Evolutionary conservation across 768 basidiomycete species (phyloP), one percentile per base, ranked within the genome.

Genomic region (Tremella mesenterica): DNA sequence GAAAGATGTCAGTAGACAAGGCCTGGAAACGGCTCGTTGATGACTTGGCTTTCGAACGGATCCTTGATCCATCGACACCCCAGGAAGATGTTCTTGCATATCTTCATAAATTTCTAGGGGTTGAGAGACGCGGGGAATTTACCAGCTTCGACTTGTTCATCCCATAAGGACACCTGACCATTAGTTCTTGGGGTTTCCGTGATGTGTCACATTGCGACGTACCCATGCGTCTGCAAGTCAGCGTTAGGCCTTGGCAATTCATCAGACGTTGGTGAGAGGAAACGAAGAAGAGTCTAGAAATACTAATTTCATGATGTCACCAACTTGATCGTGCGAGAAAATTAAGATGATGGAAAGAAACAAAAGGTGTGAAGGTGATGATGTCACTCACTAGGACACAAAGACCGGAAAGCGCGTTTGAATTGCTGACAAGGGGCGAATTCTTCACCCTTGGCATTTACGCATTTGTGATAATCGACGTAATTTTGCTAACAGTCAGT

Each of bases 351-450:
- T 41, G 23, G 38, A 4, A 16, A 8, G 14, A 14, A 4, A 41
- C 4, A 14, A 5, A 23, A 5, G 4, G 38, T 23, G 38, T 18
- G 38, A 16, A 14, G 14, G 14, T n/a, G 6, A 16, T 41, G 38
- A 41, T n/a, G 23, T 41, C 38, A 84, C 90, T 74, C 66, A 96
- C 95, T 96, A 59, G 95, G 95, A 77, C 95, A 99, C 55, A 97
- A 82, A 36, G 92, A 90, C 79, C 89, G 81, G 80, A 90, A 99
- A 26, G 88, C 88, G 74, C 83, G 82, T 78, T 86, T 87, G 83
- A 99, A 99, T 75, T 95, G 92, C 78, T 90, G 90, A 85, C 95
- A 97, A 1, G 95, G 91, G n/a, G 85, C 83, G 73, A 84, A 97
- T 55, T 96, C 95, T 64, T 99, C 95, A 63, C 95, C 95, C 78